Base-by-base conservation (phyloP, 768 basidiomycete species). In the Termitomyces eurrhizus region DNA sequence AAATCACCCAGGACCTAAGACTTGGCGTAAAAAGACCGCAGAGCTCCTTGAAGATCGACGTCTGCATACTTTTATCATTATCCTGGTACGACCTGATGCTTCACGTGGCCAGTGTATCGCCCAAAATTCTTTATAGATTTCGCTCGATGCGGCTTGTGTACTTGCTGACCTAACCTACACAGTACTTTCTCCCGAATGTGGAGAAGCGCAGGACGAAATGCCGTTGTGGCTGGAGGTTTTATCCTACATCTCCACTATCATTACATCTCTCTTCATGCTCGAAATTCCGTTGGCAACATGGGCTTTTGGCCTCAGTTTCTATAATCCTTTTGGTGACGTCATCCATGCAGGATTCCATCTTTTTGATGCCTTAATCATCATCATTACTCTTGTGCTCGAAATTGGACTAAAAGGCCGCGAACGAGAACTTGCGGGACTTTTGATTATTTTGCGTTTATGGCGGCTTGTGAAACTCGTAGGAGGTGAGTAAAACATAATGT, bases 391-490 rank as follows among this genome's bases (percentile, higher is more conserved):
- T 69, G 72, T 86, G 7, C 78, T 93, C 36, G 92, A 93, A 70
- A 77, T 88, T 7, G 78, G 81, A 9, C 75, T 93, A 14, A 81
- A 79, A 66, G 91, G 92, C 2, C 79, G 74, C 56, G 88, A 89
- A 68, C 75, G 84, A 61, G 89, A 93, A 66, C 78, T 93, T 24
- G 88, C 86, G 1, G 82, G 80, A 7, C 73, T 93, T 29, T 80
- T 93, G 37, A 79, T 93, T 45, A 74, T 89, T 21, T 75, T 93
- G 33, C 91, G 92, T 72, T 71, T 93, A 14, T 92, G 92, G 92
- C 80, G 92, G 29, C 75, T 93, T 36, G 82, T 93, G 29, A 91
- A 92, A 68, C 77, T 93, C 13, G 85, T 91, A 37, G 75, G 77
- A 72, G 76, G 78, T 82, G 48, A 65, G 68, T 12, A 13, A 44